These are phyloP conservation scores for Brettanomyces custersianus DNA, from an alignment of 805 yeast genomes.

Conservation along the genomic window DNA sequence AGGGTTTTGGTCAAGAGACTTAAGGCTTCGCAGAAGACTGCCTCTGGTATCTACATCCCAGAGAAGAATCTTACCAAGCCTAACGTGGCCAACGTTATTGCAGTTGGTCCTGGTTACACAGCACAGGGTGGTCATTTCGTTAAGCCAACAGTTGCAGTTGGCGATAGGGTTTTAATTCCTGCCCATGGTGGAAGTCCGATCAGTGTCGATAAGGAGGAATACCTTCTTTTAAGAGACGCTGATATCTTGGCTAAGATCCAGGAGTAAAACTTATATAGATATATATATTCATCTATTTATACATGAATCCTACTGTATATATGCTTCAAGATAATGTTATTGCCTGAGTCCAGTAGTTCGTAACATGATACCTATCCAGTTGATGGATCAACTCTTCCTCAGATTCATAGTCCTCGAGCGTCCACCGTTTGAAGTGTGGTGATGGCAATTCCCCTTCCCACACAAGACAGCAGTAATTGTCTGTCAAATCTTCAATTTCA, in stretches of 20 bases:
- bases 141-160: constrained; percentile 69
- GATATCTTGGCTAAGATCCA: constrained; percentile 92
- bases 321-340: background rate
- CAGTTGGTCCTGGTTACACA: constrained; percentile 90
- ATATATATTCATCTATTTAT: background rate
- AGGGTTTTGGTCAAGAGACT: constrained; percentile 92
- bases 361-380: constrained; percentile 42
- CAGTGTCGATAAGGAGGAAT: constrained; percentile 62
- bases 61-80: constrained; percentile 94
- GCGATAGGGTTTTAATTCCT: constrained; percentile 93
- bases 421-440: constrained; percentile 59
- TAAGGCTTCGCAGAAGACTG: constrained; percentile 85
- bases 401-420: constrained; percentile 42
- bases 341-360: constrained; percentile 49
- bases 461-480: constrained; percentile 38
- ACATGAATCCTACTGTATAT: too few species aligned
- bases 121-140: constrained; percentile 68
- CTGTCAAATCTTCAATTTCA: constrained; percentile 28
- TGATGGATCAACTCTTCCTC: constrained; percentile 43
- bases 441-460: constrained; percentile 67
- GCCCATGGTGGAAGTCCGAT: constrained; percentile 87
- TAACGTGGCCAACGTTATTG: constrained; percentile 84
- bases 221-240: constrained; percentile 70
- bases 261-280: constrained; percentile 33
- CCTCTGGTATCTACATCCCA: constrained; percentile 88